Evolutionary conservation across 176 grass and related monocot genomes (phyloP).

Genomic region (Musa beccarii): DNA sequence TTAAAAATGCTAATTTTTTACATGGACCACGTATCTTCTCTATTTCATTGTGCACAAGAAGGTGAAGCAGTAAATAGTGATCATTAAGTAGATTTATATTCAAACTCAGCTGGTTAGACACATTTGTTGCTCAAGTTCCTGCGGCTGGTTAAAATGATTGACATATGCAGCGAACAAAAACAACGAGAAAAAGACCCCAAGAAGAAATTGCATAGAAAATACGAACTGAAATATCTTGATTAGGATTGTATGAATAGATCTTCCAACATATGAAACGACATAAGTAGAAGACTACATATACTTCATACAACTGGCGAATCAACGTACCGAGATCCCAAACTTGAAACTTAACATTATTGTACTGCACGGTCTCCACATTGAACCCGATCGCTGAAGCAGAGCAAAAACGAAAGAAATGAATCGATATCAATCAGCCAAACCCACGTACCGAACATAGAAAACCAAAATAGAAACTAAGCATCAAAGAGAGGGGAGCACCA

Average conservation of each 20-base stretch:
- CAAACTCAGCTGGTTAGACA: no score
- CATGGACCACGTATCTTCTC: no score
- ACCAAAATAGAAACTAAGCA: not conserved
- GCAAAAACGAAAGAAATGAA: constrained; percentile 13
- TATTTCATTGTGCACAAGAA: no score
- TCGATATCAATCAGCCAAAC: constrained; percentile 7
- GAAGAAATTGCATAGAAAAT: no score
- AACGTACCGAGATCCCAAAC: constrained; percentile 93
- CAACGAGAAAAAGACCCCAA: no score
- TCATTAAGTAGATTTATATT: no score
- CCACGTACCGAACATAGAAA: constrained; percentile 9
- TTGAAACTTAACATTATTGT: constrained; percentile 97
- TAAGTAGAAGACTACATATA: not conserved
- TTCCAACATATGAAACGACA: not conserved
- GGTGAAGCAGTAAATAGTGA: no score
- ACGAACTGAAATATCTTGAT: no score
- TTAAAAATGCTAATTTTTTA: no score
- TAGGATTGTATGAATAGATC: not conserved
- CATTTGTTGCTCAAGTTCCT: no score
- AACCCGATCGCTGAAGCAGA: constrained; percentile 80
- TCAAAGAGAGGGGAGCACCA: constrained; percentile 26
- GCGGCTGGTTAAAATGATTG: no score
- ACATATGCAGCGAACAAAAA: no score
- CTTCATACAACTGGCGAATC: not conserved
- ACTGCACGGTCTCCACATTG: constrained; percentile 97